A percentile compares a stretch with the other conserved stretches of the same genome.
These are phyloP conservation scores for Tuber umbilicatum DNA, from an alignment of 495 filamentous ascomycete species.

Conservation along the genomic window DNA sequence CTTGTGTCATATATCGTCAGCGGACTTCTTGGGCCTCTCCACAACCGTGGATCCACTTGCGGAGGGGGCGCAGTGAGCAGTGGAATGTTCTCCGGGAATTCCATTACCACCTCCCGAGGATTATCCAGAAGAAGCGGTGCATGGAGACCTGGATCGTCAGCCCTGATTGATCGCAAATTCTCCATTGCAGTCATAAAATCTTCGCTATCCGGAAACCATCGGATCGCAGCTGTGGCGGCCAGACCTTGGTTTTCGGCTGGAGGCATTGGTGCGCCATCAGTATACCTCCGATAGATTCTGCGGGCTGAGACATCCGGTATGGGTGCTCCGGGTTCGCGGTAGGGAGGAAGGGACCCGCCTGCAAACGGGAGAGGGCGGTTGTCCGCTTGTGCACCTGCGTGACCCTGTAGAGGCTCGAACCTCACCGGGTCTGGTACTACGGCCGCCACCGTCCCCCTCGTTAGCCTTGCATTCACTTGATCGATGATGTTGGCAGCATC, in stretches of 20 bases:
- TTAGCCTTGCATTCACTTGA: background rate
- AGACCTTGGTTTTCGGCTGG: background rate
- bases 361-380: background rate
- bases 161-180: background rate
- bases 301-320: background rate
- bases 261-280: background rate
- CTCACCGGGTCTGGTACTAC: background rate
- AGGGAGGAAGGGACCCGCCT: background rate
- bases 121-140: slow-evolving; percentile 15
- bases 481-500: background rate
- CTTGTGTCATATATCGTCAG: slow-evolving; percentile 23
- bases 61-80: slow-evolving; percentile 18
- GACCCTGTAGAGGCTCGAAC: rapidly evolving
- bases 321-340: background rate
- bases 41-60: background rate
- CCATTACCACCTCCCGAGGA: slow-evolving; percentile 14
- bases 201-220: background rate
- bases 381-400: no score
- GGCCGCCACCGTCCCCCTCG: background rate
- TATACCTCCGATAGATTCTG: background rate
- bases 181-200: background rate
- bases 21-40: slow-evolving; percentile 7
- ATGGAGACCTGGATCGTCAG: slow-evolving; percentile 23
- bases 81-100: slow-evolving; percentile 13
- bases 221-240: background rate